phyloP scores from a whole-genome alignment of 306 rosid species.

The Rosa multiflora region DNA sequence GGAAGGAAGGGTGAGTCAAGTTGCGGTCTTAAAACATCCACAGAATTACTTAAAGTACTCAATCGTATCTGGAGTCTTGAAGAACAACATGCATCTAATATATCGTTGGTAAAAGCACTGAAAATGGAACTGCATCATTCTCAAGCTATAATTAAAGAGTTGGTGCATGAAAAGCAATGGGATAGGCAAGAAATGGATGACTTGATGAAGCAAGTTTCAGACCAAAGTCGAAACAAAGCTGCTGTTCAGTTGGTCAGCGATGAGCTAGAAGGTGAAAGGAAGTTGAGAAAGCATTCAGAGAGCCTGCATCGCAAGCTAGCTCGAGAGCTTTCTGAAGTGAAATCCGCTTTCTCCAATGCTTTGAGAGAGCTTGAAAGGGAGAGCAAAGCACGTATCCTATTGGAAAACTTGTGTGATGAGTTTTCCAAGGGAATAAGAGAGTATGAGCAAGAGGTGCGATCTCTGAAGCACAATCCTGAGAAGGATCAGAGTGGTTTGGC shows the following conservation, averaged over 20 bases:
- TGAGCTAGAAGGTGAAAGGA: conserved; percentile 72
- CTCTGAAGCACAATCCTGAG: conserved; percentile 42
- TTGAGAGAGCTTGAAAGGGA: conserved; percentile 70
- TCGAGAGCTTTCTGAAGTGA: conserved; percentile 56
- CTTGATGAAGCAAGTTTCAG: conserved; percentile 39
- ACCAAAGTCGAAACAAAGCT: conserved; percentile 39
- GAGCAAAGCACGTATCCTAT: conserved; percentile 59
- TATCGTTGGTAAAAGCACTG: conserved; percentile 46
- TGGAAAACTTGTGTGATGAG: conserved; percentile 80
- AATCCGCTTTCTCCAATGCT: conserved; percentile 51
- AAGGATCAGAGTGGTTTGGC: conserved; percentile 35
- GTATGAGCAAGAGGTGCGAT: conserved; percentile 62
- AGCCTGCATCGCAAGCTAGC: conserved; percentile 59
- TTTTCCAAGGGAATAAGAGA: conserved; percentile 73
- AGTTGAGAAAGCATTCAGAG: conserved; percentile 58
- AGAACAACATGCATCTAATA: conserved; percentile 59
- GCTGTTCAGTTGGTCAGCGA: conserved; percentile 40
- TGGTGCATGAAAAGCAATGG: conserved; percentile 45
- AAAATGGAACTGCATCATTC: conserved; percentile 51
- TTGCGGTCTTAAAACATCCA: conserved; percentile 39
- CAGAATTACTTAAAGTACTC: conserved; percentile 56
- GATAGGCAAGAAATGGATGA: conserved; percentile 47
- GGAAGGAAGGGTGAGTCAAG: conserved; percentile 42
- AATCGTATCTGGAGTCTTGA: conserved; percentile 71
- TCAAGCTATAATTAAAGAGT: conserved; percentile 44